A percentile compares a stretch with the other conserved stretches of the same genome.
These are phyloP conservation scores for Toxoplasma gondii DNA, from an alignment of 169 alveolate genomes.

Conservation along the genomic window DNA sequence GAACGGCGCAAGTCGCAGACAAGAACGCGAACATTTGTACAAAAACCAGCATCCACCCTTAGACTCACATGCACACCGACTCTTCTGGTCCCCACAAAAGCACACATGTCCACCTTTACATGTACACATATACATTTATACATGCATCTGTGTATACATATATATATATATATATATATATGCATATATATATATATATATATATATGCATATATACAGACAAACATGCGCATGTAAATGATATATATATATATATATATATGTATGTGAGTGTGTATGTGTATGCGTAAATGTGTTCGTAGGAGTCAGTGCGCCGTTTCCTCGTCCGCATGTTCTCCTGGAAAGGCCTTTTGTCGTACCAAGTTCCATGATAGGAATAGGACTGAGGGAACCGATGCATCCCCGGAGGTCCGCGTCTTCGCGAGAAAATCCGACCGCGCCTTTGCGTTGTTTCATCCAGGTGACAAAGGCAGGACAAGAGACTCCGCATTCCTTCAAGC, in stretches of 20 bases:
- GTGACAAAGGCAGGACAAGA: conserved; percentile 24
- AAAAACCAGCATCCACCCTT: no score
- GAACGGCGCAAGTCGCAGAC: no score
- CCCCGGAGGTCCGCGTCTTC: conserved; percentile 20
- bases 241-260: no score
- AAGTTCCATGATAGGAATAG: conserved; percentile 16
- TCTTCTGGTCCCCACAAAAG: not conserved
- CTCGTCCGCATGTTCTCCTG: no score
- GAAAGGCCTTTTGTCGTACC: not conserved
- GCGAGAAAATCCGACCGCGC: not conserved
- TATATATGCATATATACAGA: not conserved
- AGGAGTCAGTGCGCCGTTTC: no score
- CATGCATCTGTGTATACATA: not conserved
- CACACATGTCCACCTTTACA: not conserved
- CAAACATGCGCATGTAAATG: no score
- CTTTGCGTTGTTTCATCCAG: not conserved
- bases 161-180: conserved; percentile 11
- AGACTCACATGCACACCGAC: not conserved
- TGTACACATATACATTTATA: conserved; percentile 10
- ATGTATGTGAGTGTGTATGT: no score
- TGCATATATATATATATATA: not conserved
- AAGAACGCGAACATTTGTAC: no score
- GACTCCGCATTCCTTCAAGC: not conserved
- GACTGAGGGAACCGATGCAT: conserved; percentile 37
- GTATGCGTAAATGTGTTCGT: no score